Percentiles rank a stretch among this genome's conserved stretches.
These are phyloP conservation scores for Populus alba DNA, from an alignment of 345 rosid species.

Conservation along the genomic window DNA sequence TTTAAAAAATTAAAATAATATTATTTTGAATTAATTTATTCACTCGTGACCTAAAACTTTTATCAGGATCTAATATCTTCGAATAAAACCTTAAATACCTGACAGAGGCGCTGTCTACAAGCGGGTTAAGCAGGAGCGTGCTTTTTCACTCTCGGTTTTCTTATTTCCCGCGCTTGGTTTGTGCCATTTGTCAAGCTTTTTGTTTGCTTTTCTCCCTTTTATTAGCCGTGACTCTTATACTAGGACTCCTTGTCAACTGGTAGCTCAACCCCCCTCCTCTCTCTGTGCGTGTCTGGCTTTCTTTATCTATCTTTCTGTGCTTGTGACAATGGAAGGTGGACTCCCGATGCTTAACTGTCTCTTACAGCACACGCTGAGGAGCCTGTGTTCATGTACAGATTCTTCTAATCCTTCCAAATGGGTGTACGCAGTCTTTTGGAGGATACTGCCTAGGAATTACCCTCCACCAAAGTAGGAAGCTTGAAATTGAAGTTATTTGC, in stretches of 20 bases:
- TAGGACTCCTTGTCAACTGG: conserved; percentile 14
- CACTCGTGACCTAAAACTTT: too few species aligned
- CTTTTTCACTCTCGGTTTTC: conserved; percentile 1
- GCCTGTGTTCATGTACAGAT: conserved; percentile 47
- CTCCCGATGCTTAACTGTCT: conserved; percentile 65
- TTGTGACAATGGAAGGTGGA: conserved; percentile 53
- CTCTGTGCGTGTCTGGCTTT: not conserved
- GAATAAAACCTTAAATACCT: not conserved
- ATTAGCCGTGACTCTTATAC: conserved; percentile 13
- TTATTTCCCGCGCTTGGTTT: conserved; percentile 18
- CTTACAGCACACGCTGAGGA: conserved; percentile 54
- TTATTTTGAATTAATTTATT: too few species aligned
- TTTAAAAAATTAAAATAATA: too few species aligned
- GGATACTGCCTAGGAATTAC: conserved; percentile 70
- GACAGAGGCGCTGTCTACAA: not conserved
- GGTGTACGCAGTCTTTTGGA: conserved; percentile 80
- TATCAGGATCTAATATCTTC: too few species aligned
- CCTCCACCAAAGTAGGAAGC: conserved; percentile 71
- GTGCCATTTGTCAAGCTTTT: not conserved
- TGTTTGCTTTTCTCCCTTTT: conserved; percentile 8
- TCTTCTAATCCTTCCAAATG: conserved; percentile 60
- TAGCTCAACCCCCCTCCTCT: conserved; percentile 10
- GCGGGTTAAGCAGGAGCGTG: conserved; percentile 23
- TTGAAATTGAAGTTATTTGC: not conserved
- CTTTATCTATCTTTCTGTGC: not conserved